A percentile compares a stretch with the other conserved stretches of the same genome.
Conservation (phyloP, 306 rosid genomes). For the Corylus avellana region DNA sequence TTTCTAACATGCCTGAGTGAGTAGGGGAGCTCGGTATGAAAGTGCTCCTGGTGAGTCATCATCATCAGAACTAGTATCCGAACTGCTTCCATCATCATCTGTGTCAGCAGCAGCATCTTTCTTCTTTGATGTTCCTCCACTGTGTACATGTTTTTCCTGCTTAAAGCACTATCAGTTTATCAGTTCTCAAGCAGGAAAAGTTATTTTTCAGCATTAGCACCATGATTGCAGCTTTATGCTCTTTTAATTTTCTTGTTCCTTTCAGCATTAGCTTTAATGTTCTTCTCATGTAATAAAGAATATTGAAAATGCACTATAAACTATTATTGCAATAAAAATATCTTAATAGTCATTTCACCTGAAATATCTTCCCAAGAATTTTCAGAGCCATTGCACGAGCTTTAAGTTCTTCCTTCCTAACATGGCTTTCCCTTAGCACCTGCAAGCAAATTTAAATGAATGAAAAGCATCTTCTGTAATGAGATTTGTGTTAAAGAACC, state of each 20-base stretch:
- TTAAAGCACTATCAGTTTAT: conserved; percentile 5
- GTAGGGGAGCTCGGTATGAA: conserved; percentile 77
- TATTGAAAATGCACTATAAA: not conserved
- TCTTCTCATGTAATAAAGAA: not conserved
- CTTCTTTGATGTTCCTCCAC: conserved; percentile 64
- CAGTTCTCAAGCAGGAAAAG: not conserved
- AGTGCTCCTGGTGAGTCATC: conserved; percentile 70
- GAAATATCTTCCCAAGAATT: conserved; percentile 79
- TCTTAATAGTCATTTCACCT: conserved; percentile 42
- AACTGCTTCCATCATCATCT: conserved; percentile 71
- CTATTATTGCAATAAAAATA: not conserved
- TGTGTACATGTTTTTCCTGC: conserved; percentile 60
- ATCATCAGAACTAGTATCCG: conserved; percentile 70
- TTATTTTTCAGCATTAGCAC: not conserved
- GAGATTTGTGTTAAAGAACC: not conserved
- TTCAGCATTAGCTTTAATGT: not conserved
- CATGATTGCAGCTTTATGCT: not conserved
- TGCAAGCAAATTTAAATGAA: conserved; percentile 32
- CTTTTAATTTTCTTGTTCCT: not conserved
- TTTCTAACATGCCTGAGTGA: conserved; percentile 63
- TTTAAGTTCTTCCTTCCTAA: conserved; percentile 78
- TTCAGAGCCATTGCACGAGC: conserved; percentile 81
- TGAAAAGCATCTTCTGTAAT: conserved; percentile 9
- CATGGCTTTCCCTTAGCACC: conserved; percentile 75
- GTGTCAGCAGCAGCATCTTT: conserved; percentile 47